Evolutionary conservation across 495 filamentous ascomycete species (phyloP).

Genomic region (Haplographium delicatum): DNA sequence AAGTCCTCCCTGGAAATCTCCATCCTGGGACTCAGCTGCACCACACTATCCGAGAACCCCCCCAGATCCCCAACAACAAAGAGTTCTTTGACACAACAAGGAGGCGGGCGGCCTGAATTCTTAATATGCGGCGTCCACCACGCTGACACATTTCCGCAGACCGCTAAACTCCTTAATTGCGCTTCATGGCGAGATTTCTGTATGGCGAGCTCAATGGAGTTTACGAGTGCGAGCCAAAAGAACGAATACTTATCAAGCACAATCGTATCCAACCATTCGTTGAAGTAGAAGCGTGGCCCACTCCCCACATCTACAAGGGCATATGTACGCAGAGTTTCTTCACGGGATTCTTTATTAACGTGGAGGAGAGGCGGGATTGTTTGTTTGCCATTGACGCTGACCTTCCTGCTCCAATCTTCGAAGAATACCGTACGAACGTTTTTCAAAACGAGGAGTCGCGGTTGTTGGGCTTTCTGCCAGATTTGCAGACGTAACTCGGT

Average conservation of each 20-base stretch:
- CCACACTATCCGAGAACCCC: no score
- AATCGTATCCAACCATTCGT: background rate
- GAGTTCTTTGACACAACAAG: no score
- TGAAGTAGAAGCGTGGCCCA: background rate
- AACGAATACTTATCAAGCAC: background rate
- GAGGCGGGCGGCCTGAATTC: no score
- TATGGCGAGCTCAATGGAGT: no score
- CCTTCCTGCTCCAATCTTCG: background rate
- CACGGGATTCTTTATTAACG: background rate
- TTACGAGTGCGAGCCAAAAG: no score
- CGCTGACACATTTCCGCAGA: no score
- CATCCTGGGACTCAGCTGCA: no score
- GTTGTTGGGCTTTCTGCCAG: slow-evolving; percentile 15
- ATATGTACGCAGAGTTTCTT: background rate
- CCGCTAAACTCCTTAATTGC: no score
- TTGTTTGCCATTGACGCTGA: background rate
- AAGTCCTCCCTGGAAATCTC: no score
- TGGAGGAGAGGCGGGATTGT: background rate
- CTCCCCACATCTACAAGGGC: background rate
- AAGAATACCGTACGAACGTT: background rate
- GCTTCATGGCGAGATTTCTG: no score
- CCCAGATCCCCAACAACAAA: no score
- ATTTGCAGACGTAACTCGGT: slow-evolving; percentile 2
- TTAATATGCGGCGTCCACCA: no score
- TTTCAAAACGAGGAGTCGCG: background rate